phyloP scores from a whole-genome alignment of 2,329 filamentous ascomycete genomes.

The Thelonectria discophora region DNA sequence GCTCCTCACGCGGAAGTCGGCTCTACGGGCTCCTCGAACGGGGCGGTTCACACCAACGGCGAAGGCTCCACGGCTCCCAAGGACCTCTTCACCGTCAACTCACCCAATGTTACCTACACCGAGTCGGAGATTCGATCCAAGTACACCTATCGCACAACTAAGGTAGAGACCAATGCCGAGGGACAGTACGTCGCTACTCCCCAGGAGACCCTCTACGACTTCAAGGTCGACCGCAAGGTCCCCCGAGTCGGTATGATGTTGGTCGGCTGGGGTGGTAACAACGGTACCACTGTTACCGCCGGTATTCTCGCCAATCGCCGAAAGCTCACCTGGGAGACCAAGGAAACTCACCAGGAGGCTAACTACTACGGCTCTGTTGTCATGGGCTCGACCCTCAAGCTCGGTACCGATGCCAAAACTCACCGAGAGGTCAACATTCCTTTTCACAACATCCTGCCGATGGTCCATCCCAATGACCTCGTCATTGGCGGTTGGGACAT shows the following conservation, averaged over 20 bases:
- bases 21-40: conserved; percentile 63
- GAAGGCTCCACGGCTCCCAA: conserved; percentile 55
- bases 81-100: conserved; percentile 85
- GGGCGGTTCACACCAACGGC: conserved; percentile 62
- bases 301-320: conserved; percentile 96
- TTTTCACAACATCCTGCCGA: conserved; percentile 91
- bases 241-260: conserved; percentile 97
- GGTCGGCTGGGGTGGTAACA: conserved; percentile 98
- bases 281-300: conserved; percentile 95
- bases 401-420: conserved; percentile 86
- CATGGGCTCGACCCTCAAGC: conserved; percentile 97
- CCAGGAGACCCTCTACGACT: conserved; percentile 91
- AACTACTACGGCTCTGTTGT: conserved; percentile 99
- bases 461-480: conserved; percentile 97
- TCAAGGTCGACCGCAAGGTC: conserved; percentile 94
- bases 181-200: conserved; percentile 86
- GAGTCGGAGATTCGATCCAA: conserved; percentile 88
- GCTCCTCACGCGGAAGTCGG: conserved; percentile 84
- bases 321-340: conserved; percentile 88
- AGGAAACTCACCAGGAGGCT: conserved; percentile 82
- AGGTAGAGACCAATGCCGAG: conserved; percentile 73
- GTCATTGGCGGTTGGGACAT: conserved; percentile 98
- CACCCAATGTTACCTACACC: conserved; percentile 92
- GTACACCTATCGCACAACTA: conserved; percentile 96
- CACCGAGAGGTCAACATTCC: conserved; percentile 93